Base-by-base conservation (phyloP, 1,284 basidiomycete genomes). In the Peniophora sp. region DNA sequence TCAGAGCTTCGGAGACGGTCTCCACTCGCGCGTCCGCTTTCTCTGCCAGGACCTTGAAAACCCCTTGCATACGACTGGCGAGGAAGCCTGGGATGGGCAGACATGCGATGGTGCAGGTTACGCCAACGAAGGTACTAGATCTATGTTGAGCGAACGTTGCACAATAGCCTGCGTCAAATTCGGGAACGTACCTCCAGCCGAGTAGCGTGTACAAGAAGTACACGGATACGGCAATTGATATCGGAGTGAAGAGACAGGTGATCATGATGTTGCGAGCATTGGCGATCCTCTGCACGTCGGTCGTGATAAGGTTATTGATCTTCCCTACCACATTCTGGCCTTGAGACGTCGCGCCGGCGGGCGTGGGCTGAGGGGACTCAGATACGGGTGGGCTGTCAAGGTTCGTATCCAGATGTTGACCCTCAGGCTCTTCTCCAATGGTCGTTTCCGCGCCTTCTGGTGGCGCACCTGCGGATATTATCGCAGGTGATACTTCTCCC, bases 21-120 rank as follows among this genome's bases (percentile, higher is more conserved):
- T 78, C 73, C 0, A 79, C 72, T 15, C 78, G 66, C 2, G 68
- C 68, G 55, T 79, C 78, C 8, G 74, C 78, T 66, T 59, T 66
- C 46, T 62, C 60, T 62, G 37, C 62, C 59, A 45, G 64, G 56
- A 3, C 51, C 52, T 50, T 72, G 67, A 6, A 65, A 55, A 1
- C 54, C 56, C 50, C 56, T 49, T 66, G 63, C 5, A 68, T 58
- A 22, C 56, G 47, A n/a, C 57, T 61, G 3, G 64, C 63, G 35
- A 71, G 51, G 41, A 57, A 63, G 1, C 68, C 74, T 0, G 76
- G 76, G 2, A 85, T 52, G 0, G 83, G 83, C 47, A 83, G 69
- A 32, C 75, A 57, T 11, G 69, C 14, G n/a, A 80, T 42, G 60
- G 86, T 82, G 10, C 68, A 63, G 0, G 64, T 68, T 57, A 87